Evolutionary conservation across 257 asterid species (phyloP).

Genomic region (Verbascum thapsus): DNA sequence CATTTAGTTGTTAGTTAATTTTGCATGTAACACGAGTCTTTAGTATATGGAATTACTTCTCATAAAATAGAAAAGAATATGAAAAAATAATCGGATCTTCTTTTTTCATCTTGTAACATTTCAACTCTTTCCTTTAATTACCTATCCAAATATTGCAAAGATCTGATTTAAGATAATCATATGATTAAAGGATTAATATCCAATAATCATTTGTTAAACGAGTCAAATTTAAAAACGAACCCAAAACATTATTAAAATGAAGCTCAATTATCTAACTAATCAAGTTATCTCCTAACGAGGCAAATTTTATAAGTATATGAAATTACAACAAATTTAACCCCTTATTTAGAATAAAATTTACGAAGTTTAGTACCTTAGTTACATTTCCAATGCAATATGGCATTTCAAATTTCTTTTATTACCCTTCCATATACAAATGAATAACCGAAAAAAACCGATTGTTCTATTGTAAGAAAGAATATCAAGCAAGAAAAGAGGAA

Average conservation of each 20-base stretch:
- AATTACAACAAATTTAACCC: no score
- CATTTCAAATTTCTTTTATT: background rate
- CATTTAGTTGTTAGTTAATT: background rate
- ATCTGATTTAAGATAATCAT: background rate
- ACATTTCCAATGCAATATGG: background rate
- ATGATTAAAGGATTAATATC: background rate
- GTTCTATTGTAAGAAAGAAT: slow-evolving; percentile 3
- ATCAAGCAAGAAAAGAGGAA: no score
- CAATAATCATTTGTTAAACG: no score
- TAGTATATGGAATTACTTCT: background rate
- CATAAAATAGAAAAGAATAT: no score
- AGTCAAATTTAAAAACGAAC: no score
- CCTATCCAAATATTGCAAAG: background rate
- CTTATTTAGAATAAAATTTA: background rate
- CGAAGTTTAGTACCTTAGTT: background rate
- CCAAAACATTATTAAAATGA: no score
- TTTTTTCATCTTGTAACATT: background rate
- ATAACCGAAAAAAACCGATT: slow-evolving; percentile 22
- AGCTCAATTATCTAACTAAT: no score
- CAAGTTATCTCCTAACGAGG: no score
- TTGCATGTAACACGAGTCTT: no score
- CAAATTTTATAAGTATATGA: no score
- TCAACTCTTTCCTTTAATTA: background rate
- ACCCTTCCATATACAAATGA: slow-evolving; percentile 1
- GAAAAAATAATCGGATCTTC: background rate